A percentile compares a stretch with the other conserved stretches of the same genome.
phyloP scores from a whole-genome alignment of 495 filamentous ascomycete species.

The Penicillium soppii region DNA sequence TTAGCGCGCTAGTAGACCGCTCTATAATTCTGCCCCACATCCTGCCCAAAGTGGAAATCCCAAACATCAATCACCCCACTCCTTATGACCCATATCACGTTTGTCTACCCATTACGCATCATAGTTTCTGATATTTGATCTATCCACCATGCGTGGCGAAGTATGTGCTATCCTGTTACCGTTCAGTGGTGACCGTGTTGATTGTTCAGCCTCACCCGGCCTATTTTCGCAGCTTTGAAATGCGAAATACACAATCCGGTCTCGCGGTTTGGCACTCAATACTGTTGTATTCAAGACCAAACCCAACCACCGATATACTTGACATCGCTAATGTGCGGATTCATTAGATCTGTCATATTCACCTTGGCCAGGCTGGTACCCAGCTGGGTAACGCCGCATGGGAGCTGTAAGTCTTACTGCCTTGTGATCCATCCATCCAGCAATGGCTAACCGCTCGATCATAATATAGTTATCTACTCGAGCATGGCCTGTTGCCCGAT shows the following conservation, averaged over 20 bases:
- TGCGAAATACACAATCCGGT: background rate
- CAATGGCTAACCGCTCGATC: background rate
- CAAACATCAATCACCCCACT: background rate
- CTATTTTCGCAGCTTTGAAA: background rate
- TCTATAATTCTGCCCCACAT: background rate
- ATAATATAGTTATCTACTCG: constrained; percentile 72
- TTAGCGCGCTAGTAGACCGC: background rate
- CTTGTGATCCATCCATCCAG: constrained; percentile 22
- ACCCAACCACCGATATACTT: background rate
- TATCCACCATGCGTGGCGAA: background rate
- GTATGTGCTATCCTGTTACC: background rate
- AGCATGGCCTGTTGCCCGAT: constrained; percentile 82
- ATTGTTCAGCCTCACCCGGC: background rate
- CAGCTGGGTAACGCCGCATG: constrained; percentile 94
- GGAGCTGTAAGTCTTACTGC: constrained; percentile 75
- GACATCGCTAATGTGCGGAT: background rate
- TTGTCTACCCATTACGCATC: background rate
- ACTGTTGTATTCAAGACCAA: constrained; percentile 5
- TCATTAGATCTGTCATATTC: constrained; percentile 76
- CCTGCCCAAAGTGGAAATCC: background rate
- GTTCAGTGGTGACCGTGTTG: background rate
- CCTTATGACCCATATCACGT: background rate
- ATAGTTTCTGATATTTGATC: background rate
- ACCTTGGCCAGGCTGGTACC: constrained; percentile 89
- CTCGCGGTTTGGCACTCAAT: background rate